Conservation (phyloP, 441 rosid species). For the Populus hybrid region DNA sequence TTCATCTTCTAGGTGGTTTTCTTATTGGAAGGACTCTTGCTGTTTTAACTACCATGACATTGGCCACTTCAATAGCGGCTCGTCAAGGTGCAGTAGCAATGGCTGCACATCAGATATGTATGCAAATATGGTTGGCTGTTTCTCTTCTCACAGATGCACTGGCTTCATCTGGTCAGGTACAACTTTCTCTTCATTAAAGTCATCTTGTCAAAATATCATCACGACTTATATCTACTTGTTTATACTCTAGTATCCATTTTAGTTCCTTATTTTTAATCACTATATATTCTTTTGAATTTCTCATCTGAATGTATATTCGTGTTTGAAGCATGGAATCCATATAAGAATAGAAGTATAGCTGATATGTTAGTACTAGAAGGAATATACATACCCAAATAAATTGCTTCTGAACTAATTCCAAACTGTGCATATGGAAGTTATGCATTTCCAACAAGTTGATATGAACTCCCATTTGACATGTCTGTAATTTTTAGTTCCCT, state of each 20-base stretch:
- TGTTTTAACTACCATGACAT: slow-evolving; percentile 69
- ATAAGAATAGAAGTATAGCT: background rate
- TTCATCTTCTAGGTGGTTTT: slow-evolving; percentile 63
- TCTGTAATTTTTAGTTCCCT: background rate
- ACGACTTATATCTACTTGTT: background rate
- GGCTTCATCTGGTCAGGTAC: slow-evolving; percentile 93
- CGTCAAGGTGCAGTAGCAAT: slow-evolving; percentile 84
- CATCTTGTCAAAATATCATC: background rate
- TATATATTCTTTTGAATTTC: background rate
- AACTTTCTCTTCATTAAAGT: background rate
- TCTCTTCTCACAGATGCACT: slow-evolving; percentile 92
- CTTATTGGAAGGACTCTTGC: slow-evolving; percentile 92
- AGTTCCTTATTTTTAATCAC: background rate
- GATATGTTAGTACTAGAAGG: background rate
- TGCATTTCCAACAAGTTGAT: background rate
- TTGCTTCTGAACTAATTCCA: background rate
- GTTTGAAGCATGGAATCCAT: background rate
- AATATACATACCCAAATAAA: background rate
- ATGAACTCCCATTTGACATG: background rate
- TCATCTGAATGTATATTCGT: background rate
- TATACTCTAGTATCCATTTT: background rate
- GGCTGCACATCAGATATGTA: slow-evolving; percentile 99
- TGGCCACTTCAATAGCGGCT: slow-evolving; percentile 94
- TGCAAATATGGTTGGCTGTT: slow-evolving; percentile 98
- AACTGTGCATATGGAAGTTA: background rate